A percentile compares a stretch with the other conserved stretches of the same genome.
Evolutionary conservation across 441 rosid genomes (phyloP).

Genomic region (Pelargonium myrrhifolium): DNA sequence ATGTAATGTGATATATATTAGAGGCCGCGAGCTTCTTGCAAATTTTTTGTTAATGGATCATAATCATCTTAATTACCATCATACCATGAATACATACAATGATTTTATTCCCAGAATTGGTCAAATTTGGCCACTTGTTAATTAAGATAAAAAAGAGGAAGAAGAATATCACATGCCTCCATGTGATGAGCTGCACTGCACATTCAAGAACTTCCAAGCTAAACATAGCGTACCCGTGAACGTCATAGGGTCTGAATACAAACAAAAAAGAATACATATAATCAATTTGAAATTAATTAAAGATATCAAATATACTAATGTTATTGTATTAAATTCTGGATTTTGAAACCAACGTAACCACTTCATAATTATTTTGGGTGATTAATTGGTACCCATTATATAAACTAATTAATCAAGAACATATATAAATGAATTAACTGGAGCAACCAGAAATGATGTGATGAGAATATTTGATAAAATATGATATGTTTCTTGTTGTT

Average conservation of each 20-base stretch:
- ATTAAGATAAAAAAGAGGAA: not conserved
- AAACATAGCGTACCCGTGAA: not conserved
- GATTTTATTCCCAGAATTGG: not conserved
- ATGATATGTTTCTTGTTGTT: not conserved
- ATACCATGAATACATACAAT: no score
- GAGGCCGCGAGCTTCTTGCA: no score
- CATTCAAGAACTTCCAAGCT: no score
- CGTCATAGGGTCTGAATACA: not conserved
- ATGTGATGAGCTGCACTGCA: not conserved
- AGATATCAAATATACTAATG: no score
- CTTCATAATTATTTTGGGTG: no score
- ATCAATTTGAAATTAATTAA: no score
- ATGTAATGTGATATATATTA: no score
- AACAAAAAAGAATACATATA: not conserved
- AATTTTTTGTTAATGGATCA: no score
- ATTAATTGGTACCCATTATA: not conserved
- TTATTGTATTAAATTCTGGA: no score
- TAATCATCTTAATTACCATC: no score
- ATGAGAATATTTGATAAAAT: not conserved
- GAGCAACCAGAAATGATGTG: slow-evolving; percentile 3
- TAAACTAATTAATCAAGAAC: no score
- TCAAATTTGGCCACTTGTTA: not conserved
- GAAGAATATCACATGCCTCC: not conserved
- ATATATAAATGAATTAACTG: not conserved
- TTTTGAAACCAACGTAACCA: no score